A percentile compares a stretch with the other conserved stretches of the same genome.
Conservation (phyloP, 192 early-diverging fungal species). For the Lobosporangium transversale region DNA sequence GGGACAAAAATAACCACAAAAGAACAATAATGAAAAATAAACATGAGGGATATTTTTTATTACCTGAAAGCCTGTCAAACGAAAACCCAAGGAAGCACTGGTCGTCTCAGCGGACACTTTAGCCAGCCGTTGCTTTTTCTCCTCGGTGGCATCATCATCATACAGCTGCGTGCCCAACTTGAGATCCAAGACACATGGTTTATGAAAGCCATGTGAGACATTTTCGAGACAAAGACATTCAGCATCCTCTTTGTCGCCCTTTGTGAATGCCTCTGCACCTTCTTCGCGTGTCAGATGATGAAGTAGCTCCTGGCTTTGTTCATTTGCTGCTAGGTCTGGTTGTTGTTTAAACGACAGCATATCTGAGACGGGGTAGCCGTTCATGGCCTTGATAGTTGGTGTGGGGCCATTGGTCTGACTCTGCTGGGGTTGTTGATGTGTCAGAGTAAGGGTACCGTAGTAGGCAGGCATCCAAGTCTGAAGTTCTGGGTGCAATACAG, state of each 20-base stretch:
- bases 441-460: conserved; percentile 64
- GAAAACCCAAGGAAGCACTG: conserved; percentile 67
- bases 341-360: conserved; percentile 23
- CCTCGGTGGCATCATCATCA: conserved; percentile 75
- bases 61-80: conserved; percentile 81
- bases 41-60: no score
- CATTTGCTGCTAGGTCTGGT: neutral
- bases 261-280: neutral
- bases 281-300: neutral
- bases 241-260: neutral
- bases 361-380: conserved; percentile 25
- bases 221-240: conserved; percentile 83
- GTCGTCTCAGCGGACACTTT: conserved; percentile 75
- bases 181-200: conserved; percentile 86
- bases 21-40: neutral
- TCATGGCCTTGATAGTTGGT: conserved; percentile 40
- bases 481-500: conserved; percentile 60
- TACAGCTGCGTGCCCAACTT: conserved; percentile 87
- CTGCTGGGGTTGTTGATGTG: neutral
- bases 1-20: conserved; percentile 2
- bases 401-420: neutral
- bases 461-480: conserved; percentile 73
- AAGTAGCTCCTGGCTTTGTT: neutral
- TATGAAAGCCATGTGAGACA: conserved; percentile 68
- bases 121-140: conserved; percentile 75